These are phyloP conservation scores for Hanseniaspora mollemarum DNA, from an alignment of 805 yeast species.

Conservation along the genomic window DNA sequence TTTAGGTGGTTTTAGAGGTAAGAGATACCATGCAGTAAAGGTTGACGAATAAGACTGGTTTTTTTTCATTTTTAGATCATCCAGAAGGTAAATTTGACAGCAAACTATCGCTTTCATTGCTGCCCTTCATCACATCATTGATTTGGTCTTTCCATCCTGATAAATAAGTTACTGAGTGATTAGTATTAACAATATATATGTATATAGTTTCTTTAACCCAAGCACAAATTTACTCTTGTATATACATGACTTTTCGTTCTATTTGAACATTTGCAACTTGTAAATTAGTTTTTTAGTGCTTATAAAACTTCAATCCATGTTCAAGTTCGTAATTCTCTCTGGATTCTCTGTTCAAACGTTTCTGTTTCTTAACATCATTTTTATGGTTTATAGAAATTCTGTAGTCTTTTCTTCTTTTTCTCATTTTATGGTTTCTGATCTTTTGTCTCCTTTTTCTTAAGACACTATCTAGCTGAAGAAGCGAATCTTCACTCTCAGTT, in stretches of 20 bases:
- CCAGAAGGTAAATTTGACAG: too few relatives aligned
- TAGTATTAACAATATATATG: background rate
- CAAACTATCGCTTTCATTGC: too few relatives aligned
- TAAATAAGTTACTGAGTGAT: background rate
- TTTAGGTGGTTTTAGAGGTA: slow-evolving; percentile 87
- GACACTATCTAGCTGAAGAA: slow-evolving; percentile 46
- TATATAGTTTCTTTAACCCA: background rate
- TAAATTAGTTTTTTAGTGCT: background rate
- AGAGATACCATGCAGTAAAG: slow-evolving; percentile 79
- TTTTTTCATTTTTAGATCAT: background rate
- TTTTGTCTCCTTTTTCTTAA: slow-evolving; percentile 77
- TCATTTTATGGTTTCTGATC: slow-evolving; percentile 95
- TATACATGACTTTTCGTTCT: background rate
- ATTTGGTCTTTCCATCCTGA: background rate
- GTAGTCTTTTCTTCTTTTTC: slow-evolving; percentile 93
- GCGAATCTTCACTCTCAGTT: background rate
- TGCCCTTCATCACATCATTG: too few relatives aligned
- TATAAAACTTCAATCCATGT: slow-evolving; percentile 11
- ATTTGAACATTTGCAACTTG: background rate
- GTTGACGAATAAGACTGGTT: slow-evolving; percentile 12
- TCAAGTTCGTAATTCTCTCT: slow-evolving; percentile 10
- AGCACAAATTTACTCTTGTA: background rate
- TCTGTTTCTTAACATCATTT: slow-evolving; percentile 32
- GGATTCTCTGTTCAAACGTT: slow-evolving; percentile 2
- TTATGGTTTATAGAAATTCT: slow-evolving; percentile 66